Evolutionary conservation across 345 rosid genomes (phyloP).

Genomic region (Acer negundo): DNA sequence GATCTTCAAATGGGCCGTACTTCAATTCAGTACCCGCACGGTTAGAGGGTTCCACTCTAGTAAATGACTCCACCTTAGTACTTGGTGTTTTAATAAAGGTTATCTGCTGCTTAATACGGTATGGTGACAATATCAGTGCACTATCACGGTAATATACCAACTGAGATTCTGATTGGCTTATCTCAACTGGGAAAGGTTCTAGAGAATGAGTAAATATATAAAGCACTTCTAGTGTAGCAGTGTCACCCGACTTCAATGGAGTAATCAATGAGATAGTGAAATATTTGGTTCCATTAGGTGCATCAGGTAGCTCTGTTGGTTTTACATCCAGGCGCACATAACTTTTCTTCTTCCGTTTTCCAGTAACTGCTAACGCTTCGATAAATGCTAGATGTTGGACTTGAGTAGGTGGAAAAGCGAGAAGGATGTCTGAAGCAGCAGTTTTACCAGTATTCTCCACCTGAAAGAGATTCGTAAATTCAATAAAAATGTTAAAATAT

Average conservation of each 20-base stretch:
- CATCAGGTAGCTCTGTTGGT: conserved; percentile 64
- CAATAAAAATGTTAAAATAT: background rate
- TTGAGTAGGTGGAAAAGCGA: conserved; percentile 81
- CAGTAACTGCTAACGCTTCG: conserved; percentile 69
- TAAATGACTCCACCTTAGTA: conserved; percentile 82
- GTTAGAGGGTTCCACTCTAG: conserved; percentile 79
- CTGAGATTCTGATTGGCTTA: conserved; percentile 92
- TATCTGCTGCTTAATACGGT: conserved; percentile 73
- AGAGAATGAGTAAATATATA: conserved; percentile 77
- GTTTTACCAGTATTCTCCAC: conserved; percentile 71
- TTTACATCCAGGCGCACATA: conserved; percentile 61
- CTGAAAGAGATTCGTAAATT: conserved; percentile 42
- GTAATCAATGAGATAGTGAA: conserved; percentile 51
- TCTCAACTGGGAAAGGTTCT: conserved; percentile 94
- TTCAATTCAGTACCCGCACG: conserved; percentile 73
- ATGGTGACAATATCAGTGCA: conserved; percentile 75
- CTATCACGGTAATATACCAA: conserved; percentile 82
- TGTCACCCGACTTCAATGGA: conserved; percentile 63
- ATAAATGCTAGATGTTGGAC: conserved; percentile 66
- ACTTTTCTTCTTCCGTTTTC: conserved; percentile 78
- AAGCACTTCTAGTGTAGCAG: conserved; percentile 76
- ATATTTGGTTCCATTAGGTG: conserved; percentile 73
- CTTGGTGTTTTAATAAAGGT: conserved; percentile 84
- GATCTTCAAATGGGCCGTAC: conserved; percentile 93
- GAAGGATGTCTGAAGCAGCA: conserved; percentile 71